Conservation (phyloP, 2,329 filamentous ascomycete genomes). For the Fonsecaea pedrosoi region DNA sequence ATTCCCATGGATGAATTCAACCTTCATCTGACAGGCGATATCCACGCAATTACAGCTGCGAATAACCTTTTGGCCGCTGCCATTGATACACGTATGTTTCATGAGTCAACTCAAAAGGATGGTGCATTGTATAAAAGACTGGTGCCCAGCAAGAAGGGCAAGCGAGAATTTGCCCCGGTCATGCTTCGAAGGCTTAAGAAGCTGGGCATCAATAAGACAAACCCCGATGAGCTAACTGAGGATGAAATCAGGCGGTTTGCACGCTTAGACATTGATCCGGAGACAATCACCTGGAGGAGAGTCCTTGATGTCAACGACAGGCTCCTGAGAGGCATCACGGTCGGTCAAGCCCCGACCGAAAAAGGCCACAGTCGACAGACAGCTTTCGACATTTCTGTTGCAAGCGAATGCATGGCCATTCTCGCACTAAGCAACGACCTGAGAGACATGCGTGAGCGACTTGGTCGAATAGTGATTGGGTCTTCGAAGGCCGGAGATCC, state of each 20-base stretch:
- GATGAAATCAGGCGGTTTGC: conserved; percentile 90
- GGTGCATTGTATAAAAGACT: conserved; percentile 84
- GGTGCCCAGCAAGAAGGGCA: conserved; percentile 87
- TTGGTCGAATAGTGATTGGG: conserved; percentile 94
- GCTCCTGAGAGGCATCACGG: conserved; percentile 85
- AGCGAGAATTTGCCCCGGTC: conserved; percentile 82
- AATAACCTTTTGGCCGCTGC: conserved; percentile 97
- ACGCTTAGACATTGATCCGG: conserved; percentile 93
- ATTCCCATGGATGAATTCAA: conserved; percentile 99
- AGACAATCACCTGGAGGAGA: conserved; percentile 95
- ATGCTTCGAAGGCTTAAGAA: conserved; percentile 95
- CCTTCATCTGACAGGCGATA: conserved; percentile 94
- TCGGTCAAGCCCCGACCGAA: conserved; percentile 88
- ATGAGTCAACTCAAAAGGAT: conserved; percentile 94
- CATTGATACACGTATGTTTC: conserved; percentile 97
- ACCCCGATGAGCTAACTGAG: conserved; percentile 86
- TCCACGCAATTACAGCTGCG: conserved; percentile 94
- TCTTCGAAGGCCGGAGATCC: conserved; percentile 85
- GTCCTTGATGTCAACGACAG: conserved; percentile 98
- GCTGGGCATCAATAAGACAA: conserved; percentile 92
- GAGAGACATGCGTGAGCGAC: conserved; percentile 85
- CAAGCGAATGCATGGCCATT: conserved; percentile 98
- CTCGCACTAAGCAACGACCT: conserved; percentile 89
- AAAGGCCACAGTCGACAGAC: conserved; percentile 87
- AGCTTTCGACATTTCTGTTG: conserved; percentile 96